Conservation (phyloP, 345 rosid species). For the Salix suchowensis region DNA sequence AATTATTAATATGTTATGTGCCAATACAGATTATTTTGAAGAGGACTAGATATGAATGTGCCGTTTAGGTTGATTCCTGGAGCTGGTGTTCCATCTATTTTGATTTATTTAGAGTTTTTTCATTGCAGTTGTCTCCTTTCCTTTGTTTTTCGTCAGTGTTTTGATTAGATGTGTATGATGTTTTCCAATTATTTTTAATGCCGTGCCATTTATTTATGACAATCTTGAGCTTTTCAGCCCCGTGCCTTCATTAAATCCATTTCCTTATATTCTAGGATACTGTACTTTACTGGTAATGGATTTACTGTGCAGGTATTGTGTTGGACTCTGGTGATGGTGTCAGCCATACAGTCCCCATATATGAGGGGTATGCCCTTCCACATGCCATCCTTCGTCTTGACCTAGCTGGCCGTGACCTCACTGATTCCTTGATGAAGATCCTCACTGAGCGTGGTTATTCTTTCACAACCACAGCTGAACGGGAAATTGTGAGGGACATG, state of each 20-base stretch:
- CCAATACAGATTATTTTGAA: neutral
- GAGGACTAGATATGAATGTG: neutral
- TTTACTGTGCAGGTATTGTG: constrained; percentile 61
- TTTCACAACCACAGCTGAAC: constrained; percentile 93
- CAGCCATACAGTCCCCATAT: constrained; percentile 85
- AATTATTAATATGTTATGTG: neutral
- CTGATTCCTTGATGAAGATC: constrained; percentile 78
- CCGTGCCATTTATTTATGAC: neutral
- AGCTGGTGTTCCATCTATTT: neutral
- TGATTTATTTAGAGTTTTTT: neutral
- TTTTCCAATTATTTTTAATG: neutral
- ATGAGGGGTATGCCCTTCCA: constrained; percentile 86
- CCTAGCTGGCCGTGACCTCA: constrained; percentile 91
- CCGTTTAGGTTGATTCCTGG: neutral
- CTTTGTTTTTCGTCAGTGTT: neutral
- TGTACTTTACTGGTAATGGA: neutral
- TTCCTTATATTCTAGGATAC: neutral
- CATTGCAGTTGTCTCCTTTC: neutral
- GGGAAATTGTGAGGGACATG: constrained; percentile 94
- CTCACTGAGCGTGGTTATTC: constrained; percentile 94
- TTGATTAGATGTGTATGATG: neutral
- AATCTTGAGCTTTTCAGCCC: neutral
- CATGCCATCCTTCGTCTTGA: constrained; percentile 92
- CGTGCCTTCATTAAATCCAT: neutral
- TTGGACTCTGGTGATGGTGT: constrained; percentile 95